phyloP scores from a whole-genome alignment of 1,284 basidiomycete genomes.

The Tilletia walkeri region DNA sequence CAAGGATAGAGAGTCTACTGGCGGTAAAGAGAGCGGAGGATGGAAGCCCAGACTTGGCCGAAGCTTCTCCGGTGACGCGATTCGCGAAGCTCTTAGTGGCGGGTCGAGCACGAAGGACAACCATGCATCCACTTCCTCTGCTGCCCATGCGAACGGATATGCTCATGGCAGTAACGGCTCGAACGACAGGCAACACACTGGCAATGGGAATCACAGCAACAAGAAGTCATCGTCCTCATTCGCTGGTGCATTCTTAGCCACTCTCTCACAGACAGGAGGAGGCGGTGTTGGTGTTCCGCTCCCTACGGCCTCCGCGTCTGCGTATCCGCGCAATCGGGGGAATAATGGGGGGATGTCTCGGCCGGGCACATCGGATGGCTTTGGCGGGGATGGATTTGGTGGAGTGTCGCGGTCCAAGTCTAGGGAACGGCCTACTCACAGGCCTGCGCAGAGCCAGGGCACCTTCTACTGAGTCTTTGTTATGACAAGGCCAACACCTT shows the following conservation, averaged over 20 bases:
- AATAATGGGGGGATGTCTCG: not conserved
- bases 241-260: constrained; percentile 10
- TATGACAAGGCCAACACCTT: no score
- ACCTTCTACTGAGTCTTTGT: not conserved
- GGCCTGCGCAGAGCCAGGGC: constrained; percentile 3
- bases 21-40: not conserved
- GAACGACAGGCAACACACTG: not conserved
- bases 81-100: constrained; percentile 4
- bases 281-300: not conserved
- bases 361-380: constrained; percentile 3
- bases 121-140: no score
- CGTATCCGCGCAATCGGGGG: not conserved
- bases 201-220: not conserved
- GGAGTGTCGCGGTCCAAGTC: not conserved
- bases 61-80: not conserved
- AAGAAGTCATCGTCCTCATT: not conserved
- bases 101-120: not conserved
- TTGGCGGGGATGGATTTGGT: not conserved
- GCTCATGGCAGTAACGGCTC: not conserved
- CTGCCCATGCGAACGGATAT: not conserved
- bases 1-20: not conserved
- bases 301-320: not conserved
- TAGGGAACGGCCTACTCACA: not conserved
- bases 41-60: constrained; percentile 4
- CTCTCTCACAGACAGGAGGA: not conserved